Evolutionary conservation across 2,329 filamentous ascomycete species (phyloP).

Genomic region (Apiospora pterosperma): DNA sequence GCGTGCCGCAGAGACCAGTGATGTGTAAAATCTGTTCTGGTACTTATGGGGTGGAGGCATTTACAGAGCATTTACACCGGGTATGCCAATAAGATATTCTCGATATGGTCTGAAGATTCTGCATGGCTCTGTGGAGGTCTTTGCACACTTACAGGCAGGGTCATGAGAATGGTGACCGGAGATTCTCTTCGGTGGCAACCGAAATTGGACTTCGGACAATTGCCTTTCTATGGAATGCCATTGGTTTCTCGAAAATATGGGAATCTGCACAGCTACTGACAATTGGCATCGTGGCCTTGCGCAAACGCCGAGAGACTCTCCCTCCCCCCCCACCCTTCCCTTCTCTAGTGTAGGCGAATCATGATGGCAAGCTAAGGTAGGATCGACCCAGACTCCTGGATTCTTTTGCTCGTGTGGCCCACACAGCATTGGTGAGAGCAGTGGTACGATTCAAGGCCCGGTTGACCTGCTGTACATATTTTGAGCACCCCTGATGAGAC

Average conservation of each 20-base stretch:
- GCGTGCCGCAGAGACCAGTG: background rate
- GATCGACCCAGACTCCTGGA: slow-evolving; percentile 1
- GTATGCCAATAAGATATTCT: background rate
- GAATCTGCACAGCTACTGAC: background rate
- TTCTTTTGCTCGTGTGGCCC: background rate
- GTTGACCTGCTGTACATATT: background rate
- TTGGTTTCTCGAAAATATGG: background rate
- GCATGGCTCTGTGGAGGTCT: background rate
- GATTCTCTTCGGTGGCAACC: background rate
- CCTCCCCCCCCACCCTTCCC: too few relatives aligned
- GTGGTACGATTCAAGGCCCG: background rate
- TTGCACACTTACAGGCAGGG: background rate
- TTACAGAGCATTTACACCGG: too few relatives aligned
- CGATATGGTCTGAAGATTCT: background rate
- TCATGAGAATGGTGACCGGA: background rate
- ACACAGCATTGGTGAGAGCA: background rate
- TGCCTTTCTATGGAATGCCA: background rate
- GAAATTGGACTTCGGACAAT: background rate
- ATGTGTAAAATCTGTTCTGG: background rate
- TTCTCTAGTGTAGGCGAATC: background rate
- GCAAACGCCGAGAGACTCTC: background rate
- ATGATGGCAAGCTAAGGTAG: background rate
- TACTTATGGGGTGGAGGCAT: background rate
- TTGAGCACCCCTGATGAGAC: background rate
- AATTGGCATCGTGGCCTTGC: background rate